phyloP scores from a whole-genome alignment of 169 alveolate species.

The Plasmodium billcollinsi region DNA sequence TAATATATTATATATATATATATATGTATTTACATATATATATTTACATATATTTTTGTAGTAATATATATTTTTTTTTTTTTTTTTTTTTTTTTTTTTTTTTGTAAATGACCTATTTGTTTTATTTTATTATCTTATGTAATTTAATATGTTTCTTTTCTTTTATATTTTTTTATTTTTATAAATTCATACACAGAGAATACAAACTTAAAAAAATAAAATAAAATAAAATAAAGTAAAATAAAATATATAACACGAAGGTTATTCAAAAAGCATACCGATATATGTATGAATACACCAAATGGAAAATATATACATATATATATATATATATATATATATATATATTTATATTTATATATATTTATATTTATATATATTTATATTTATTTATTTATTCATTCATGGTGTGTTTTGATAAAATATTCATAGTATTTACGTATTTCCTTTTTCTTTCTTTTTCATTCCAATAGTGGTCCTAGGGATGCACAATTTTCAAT shows the following conservation, averaged over 20 bases:
- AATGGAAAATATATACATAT: not conserved
- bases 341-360: too few species aligned
- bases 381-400: not conserved
- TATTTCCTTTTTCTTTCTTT: not conserved
- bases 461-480: constrained; percentile 25
- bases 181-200: not conserved
- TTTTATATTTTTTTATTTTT: not conserved
- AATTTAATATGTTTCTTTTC: too few species aligned
- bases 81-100: constrained; percentile 3
- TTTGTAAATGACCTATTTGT: not conserved
- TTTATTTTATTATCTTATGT: too few species aligned
- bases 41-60: constrained; percentile 8
- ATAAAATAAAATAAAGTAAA: too few species aligned
- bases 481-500: constrained; percentile 27
- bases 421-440: not conserved
- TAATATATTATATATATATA: not conserved
- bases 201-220: too few species aligned
- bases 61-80: not conserved
- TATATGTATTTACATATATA: constrained; percentile 7
- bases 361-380: not conserved
- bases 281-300: not conserved
- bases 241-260: not conserved
- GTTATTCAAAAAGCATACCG: not conserved
- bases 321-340: not conserved
- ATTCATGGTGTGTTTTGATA: too few species aligned